Percentiles rank a stretch among this genome's conserved stretches.
Evolutionary conservation across 768 basidiomycete genomes (phyloP).

Genomic region (Mycena albidolilacea): DNA sequence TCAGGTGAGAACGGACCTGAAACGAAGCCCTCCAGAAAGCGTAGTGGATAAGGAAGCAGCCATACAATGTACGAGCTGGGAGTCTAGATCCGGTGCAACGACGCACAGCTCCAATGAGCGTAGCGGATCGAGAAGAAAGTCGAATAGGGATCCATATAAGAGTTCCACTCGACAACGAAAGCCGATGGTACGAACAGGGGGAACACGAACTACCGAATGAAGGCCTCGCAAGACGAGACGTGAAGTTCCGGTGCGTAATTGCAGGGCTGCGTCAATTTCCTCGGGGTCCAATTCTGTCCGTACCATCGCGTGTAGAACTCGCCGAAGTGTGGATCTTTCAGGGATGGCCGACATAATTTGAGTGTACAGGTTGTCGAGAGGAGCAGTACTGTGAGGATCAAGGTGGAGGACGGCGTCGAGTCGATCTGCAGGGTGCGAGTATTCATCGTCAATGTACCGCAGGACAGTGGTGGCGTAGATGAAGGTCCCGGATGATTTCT

Average conservation of each 20-base stretch:
- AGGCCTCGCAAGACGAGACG: conserved; percentile 19
- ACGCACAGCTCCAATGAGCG: conserved; percentile 14
- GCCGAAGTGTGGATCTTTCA: neutral
- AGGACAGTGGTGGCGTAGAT: conserved; percentile 26
- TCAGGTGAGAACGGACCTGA: neutral
- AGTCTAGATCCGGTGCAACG: neutral
- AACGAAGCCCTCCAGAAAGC: neutral
- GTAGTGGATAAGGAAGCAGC: neutral
- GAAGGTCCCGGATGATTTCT: conserved; percentile 28
- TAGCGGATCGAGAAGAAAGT: conserved; percentile 4
- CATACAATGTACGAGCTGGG: neutral
- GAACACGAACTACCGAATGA: conserved; percentile 10
- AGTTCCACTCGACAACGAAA: neutral
- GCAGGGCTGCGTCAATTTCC: conserved; percentile 20
- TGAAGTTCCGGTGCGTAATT: conserved; percentile 3
- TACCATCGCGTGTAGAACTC: conserved; percentile 10
- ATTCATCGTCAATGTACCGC: conserved; percentile 26
- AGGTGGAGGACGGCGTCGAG: conserved; percentile 15
- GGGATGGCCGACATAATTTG: conserved; percentile 11
- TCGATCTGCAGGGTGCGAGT: conserved; percentile 22
- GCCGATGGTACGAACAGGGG: conserved; percentile 9
- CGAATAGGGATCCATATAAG: conserved; percentile 8
- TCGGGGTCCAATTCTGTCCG: conserved; percentile 3
- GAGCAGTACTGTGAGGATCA: conserved; percentile 20
- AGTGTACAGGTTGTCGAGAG: conserved; percentile 27